These are phyloP conservation scores for Thermothielavioides terrestris DNA, from an alignment of 495 filamentous ascomycete genomes.

Conservation along the genomic window DNA sequence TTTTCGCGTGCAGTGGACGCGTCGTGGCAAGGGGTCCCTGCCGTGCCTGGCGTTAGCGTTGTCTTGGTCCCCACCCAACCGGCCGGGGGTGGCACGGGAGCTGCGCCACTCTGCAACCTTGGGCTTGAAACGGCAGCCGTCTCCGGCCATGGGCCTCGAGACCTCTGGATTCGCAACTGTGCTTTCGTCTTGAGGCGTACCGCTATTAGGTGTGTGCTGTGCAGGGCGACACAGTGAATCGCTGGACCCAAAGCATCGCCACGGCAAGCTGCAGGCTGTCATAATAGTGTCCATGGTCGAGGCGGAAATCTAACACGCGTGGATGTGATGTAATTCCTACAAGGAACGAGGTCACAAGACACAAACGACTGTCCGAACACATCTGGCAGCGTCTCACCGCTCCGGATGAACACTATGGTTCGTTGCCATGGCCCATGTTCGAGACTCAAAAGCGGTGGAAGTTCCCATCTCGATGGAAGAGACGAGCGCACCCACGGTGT, in stretches of 20 bases:
- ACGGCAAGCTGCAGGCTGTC: background rate
- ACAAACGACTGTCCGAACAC: background rate
- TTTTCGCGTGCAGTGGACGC: slow-evolving; percentile 19
- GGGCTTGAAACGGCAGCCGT: background rate
- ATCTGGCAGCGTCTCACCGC: slow-evolving; percentile 2
- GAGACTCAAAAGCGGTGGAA: slow-evolving; percentile 4
- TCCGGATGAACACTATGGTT: slow-evolving; percentile 1
- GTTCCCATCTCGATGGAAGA: slow-evolving; percentile 4
- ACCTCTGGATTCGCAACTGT: too few relatives aligned
- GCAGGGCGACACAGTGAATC: too few relatives aligned
- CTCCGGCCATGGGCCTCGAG: too few relatives aligned
- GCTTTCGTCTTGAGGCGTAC: too few relatives aligned
- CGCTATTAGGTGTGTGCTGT: too few relatives aligned
- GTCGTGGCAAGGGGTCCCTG: slow-evolving; percentile 12
- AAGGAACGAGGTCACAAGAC: background rate
- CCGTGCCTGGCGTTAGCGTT: slow-evolving; percentile 13
- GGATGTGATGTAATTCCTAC: background rate
- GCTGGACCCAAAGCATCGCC: too few relatives aligned
- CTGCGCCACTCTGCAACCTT: slow-evolving; percentile 5
- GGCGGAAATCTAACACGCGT: background rate
- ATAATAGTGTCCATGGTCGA: background rate
- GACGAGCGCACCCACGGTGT: slow-evolving; percentile 5
- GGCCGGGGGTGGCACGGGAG: slow-evolving; percentile 12
- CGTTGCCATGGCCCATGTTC: background rate
- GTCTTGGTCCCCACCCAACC: slow-evolving; percentile 3